Conservation (phyloP, 1,284 basidiomycete species). For the Farysia itapuensis region DNA sequence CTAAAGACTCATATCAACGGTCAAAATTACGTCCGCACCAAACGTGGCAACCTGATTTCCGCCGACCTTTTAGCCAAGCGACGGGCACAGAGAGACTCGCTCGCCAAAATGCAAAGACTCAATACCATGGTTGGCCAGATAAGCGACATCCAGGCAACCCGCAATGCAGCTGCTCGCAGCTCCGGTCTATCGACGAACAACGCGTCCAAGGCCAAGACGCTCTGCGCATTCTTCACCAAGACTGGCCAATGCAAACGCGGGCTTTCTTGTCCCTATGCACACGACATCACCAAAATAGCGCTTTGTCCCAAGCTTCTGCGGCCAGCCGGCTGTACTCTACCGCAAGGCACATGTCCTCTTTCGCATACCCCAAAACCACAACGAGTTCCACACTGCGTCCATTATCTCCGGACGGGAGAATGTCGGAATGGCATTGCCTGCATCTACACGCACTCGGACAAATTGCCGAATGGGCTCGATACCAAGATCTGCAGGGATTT, state of each 20-base stretch:
- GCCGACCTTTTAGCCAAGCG: conserved; percentile 48
- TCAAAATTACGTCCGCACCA: conserved; percentile 60
- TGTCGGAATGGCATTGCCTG: conserved; percentile 54
- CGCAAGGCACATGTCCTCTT: conserved; percentile 49
- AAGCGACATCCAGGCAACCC: conserved; percentile 34
- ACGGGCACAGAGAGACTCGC: conserved; percentile 31
- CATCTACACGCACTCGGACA: conserved; percentile 44
- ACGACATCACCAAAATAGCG: conserved; percentile 49
- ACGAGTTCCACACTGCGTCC: conserved; percentile 54
- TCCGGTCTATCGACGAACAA: conserved; percentile 3
- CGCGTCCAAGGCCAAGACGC: conserved; percentile 15
- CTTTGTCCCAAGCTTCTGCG: conserved; percentile 52
- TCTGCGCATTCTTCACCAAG: conserved; percentile 49
- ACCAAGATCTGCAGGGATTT: conserved; percentile 47
- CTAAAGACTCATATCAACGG: conserved; percentile 60
- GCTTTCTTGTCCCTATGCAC: conserved; percentile 50
- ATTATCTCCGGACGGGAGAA: conserved; percentile 36
- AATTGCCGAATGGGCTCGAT: conserved; percentile 3
- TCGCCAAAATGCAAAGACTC: conserved; percentile 39
- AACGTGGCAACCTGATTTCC: conserved; percentile 62
- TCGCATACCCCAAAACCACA: conserved; percentile 43
- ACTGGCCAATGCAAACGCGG: conserved; percentile 55
- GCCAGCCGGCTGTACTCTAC: conserved; percentile 41
- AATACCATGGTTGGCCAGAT: conserved; percentile 40
- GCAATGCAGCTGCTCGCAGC: conserved; percentile 3